Percentiles rank a stretch among this genome's conserved stretches.
These are phyloP conservation scores for Monosporascus sp. DNA, from an alignment of 2,329 filamentous ascomycete genomes.

Conservation along the genomic window DNA sequence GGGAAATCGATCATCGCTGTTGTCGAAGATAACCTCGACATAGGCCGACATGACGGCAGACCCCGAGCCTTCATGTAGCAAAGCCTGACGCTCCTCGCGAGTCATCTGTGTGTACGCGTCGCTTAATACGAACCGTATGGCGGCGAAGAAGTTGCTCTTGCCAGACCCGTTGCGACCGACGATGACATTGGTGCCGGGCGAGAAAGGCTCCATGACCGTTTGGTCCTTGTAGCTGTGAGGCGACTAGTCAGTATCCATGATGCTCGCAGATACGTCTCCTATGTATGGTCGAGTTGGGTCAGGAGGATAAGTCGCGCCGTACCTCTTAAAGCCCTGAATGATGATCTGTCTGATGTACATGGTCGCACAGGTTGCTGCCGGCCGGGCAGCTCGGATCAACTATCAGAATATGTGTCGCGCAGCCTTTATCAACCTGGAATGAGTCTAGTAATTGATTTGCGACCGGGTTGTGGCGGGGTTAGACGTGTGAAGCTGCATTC, in stretches of 20 bases:
- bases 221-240: slow-evolving; percentile 90
- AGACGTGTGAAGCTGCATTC: slow-evolving; percentile 5
- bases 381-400: slow-evolving; percentile 25
- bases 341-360: slow-evolving; percentile 99
- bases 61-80: slow-evolving; percentile 96
- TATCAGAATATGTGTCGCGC: slow-evolving; percentile 19
- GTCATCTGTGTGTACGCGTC: slow-evolving; percentile 96
- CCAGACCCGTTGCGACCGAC: slow-evolving; percentile 98
- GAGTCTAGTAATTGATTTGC: slow-evolving; percentile 8
- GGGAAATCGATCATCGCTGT: slow-evolving; percentile 90
- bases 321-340: slow-evolving; percentile 99
- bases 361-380: slow-evolving; percentile 31
- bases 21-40: slow-evolving; percentile 98
- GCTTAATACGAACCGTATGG: slow-evolving; percentile 95
- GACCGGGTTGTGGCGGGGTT: slow-evolving; percentile 7
- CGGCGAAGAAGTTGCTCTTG: slow-evolving; percentile 99
- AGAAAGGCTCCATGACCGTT: slow-evolving; percentile 97
- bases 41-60: slow-evolving; percentile 99
- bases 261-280: too few relatives aligned
- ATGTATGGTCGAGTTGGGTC: not conserved
- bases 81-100: slow-evolving; percentile 88
- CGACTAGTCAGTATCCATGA: slow-evolving; percentile 12
- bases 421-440: slow-evolving; percentile 4
- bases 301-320: slow-evolving; percentile 18
- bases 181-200: slow-evolving; percentile 94